Evolutionary conservation across 2,329 filamentous ascomycete genomes (phyloP).

Genomic region (Penicillium italicum): DNA sequence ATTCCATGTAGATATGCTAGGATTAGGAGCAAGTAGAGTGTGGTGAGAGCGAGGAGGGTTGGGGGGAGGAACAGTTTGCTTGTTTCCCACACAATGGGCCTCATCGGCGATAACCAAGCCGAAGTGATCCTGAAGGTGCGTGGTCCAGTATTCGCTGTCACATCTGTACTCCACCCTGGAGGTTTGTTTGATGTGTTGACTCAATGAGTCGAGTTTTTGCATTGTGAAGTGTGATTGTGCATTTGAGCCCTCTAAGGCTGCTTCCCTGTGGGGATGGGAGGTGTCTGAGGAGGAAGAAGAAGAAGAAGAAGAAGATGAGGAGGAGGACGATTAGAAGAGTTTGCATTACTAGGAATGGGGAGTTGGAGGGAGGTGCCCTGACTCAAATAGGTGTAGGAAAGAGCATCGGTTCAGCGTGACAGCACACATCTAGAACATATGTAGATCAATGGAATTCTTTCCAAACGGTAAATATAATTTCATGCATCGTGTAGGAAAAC

Average conservation of each 20-base stretch:
- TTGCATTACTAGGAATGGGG: not conserved
- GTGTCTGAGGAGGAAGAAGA: no score
- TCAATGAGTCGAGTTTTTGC: no score
- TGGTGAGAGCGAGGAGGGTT: no score
- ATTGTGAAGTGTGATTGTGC: not conserved
- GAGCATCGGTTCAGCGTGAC: not conserved
- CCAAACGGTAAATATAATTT: not conserved
- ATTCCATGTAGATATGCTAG: not conserved
- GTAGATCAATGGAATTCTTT: not conserved
- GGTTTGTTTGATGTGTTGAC: no score
- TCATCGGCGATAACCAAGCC: no score
- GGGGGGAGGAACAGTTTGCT: not conserved
- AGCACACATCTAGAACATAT: not conserved
- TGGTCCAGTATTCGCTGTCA: no score
- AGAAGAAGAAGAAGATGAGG: no score
- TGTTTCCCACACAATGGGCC: no score
- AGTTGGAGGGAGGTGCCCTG: not conserved
- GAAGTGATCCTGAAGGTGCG: no score
- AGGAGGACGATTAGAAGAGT: not conserved
- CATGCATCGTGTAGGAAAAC: slow-evolving; percentile 10
- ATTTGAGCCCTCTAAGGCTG: not conserved
- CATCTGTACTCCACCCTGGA: no score
- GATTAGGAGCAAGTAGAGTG: not conserved
- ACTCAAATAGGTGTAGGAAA: not conserved
- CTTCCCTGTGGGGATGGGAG: no score